Evolutionary conservation across 225 moss, liverwort and hornwort species (phyloP).

Genomic region (Pseudoscleropodium purum): DNA sequence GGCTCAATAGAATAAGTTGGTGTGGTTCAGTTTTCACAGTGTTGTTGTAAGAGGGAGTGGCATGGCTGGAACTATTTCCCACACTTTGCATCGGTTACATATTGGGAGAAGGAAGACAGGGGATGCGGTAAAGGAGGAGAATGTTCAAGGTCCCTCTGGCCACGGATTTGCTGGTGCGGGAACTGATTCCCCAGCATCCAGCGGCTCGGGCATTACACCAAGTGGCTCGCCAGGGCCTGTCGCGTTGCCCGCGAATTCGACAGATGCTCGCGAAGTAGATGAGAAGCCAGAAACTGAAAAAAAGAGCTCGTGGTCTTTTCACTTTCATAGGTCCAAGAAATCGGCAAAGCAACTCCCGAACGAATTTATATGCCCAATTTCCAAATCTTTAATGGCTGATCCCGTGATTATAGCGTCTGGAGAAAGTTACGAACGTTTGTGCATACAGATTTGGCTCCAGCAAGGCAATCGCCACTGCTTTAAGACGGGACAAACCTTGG

Average conservation of each 20-base stretch:
- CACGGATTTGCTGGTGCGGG: neutral
- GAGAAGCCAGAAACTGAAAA: slow-evolving; percentile 10
- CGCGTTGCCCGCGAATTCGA: neutral
- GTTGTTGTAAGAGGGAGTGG: neutral
- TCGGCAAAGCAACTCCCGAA: slow-evolving; percentile 12
- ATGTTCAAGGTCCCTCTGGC: neutral
- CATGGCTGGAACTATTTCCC: slow-evolving; percentile 40
- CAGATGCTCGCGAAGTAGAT: neutral
- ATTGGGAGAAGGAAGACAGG: slow-evolving; percentile 26
- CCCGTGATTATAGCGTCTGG: slow-evolving; percentile 48
- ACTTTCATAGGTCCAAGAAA: slow-evolving; percentile 27
- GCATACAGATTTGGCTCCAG: slow-evolving; percentile 37
- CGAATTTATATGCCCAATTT: slow-evolving; percentile 37
- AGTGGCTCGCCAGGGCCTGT: neutral
- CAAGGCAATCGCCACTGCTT: slow-evolving; percentile 35
- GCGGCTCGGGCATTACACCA: slow-evolving; percentile 5
- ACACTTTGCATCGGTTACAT: slow-evolving; percentile 31
- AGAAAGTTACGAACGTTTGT: slow-evolving; percentile 38
- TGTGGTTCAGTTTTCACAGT: neutral
- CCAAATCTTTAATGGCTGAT: slow-evolving; percentile 43
- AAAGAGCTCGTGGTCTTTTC: slow-evolving; percentile 34
- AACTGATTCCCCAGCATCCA: slow-evolving; percentile 8
- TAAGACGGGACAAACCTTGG: slow-evolving; percentile 36
- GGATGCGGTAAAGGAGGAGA: slow-evolving; percentile 4
- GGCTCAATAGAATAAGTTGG: neutral